Evolutionary conservation across 2,329 filamentous ascomycete genomes (phyloP), one percentile per base, ranked within the genome.

Genomic region (Ceratocystis lukuohia): DNA sequence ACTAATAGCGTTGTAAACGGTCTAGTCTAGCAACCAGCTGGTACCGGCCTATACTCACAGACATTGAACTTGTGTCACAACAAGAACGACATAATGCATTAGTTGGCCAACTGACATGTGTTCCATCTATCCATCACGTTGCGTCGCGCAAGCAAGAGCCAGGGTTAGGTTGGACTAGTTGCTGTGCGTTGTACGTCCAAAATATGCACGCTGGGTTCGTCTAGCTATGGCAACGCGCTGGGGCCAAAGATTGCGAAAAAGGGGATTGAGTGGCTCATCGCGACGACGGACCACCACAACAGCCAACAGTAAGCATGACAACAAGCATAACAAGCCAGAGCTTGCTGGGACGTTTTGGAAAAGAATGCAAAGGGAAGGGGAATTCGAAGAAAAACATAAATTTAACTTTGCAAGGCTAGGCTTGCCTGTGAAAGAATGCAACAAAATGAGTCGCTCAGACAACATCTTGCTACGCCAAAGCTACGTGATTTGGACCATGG

Each of bases 151-250:
- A n/a, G 8, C 5, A 25, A 25, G 20, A 10, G 56, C 3, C 56
- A 59, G 28, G 56, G 56, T 59, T 59, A n/a, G 56, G 56, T 33
- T 33, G 56, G 12, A n/a, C 56, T n/a, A 59, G 15, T 37, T 59
- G 56, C 30, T 59, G 56, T 59, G 28, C 56, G 20, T 33, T 28
- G 28, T 30, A n/a, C 56, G 20, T n/a, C 25, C 56, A 59, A 59
- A 33, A 63, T 63, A 63, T 63, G 61, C 61, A 63, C 22, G 61
- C 61, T 17, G 15, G 25, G 46, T 30, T 48, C 30, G 22, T 48
- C 46, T 63, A 63, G 61, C 61, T 50, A 63, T 63, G 15, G 61
- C 61, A 63, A 63, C 61, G 61, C 45, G 61, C 61, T 30, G 61
- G 61, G 61, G 46, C 46, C 41, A 50, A 25, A 50, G 44, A 48